A percentile compares a stretch with the other conserved stretches of the same genome.
These are phyloP conservation scores for Yamadazyma phyllophila DNA, from an alignment of 805 yeast genomes.

Conservation along the genomic window DNA sequence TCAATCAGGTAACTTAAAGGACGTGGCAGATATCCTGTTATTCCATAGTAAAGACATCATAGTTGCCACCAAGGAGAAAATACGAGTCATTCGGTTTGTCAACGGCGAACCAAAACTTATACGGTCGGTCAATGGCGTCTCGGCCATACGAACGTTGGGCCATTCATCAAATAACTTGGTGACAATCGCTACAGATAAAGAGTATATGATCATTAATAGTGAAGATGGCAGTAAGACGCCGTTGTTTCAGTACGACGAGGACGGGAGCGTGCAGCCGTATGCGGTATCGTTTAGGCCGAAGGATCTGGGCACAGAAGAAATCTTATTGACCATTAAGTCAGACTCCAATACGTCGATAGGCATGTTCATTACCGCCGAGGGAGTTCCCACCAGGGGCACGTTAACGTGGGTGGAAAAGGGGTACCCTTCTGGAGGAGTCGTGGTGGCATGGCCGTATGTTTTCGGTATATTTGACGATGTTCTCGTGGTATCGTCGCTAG, in stretches of 20 bases:
- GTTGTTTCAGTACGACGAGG: conserved; percentile 16
- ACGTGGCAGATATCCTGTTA: conserved; percentile 32
- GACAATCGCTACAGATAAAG: conserved; percentile 29
- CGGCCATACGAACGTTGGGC: conserved; percentile 27
- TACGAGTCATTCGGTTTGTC: conserved; percentile 30
- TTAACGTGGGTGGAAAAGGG: conserved; percentile 36
- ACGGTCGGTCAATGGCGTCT: conserved; percentile 31
- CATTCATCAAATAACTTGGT: conserved; percentile 27
- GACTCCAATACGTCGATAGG: conserved; percentile 35
- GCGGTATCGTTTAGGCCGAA: conserved; percentile 21
- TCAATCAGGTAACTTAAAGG: conserved; percentile 35
- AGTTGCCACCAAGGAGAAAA: conserved; percentile 27
- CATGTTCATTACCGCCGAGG: conserved; percentile 38
- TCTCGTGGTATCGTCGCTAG: conserved; percentile 18
- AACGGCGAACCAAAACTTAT: conserved; percentile 28
- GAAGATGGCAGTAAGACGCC: conserved; percentile 32
- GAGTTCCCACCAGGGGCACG: conserved; percentile 44
- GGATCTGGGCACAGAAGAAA: conserved; percentile 23
- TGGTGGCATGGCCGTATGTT: conserved; percentile 36
- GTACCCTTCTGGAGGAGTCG: conserved; percentile 33
- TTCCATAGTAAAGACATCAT: conserved; percentile 15
- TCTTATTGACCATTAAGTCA: conserved; percentile 32
- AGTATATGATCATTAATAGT: conserved; percentile 38
- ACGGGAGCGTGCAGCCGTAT: conserved; percentile 18
- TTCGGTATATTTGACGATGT: conserved; percentile 27